Evolutionary conservation across 176 grass and related monocot genomes (phyloP).

Genomic region (Coix lacrymajobi): DNA sequence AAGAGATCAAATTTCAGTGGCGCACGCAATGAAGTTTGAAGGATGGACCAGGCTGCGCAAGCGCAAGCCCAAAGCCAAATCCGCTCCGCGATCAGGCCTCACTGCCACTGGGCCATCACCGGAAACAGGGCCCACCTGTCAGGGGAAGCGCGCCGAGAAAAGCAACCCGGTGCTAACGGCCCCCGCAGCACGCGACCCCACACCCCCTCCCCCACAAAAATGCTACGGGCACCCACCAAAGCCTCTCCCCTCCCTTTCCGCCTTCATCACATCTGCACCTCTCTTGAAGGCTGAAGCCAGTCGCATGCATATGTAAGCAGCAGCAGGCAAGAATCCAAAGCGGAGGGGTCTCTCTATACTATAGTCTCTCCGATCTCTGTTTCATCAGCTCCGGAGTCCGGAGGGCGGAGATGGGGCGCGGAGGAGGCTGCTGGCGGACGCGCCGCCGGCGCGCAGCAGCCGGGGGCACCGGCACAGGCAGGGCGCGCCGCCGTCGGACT

Average conservation of each 20-base stretch:
- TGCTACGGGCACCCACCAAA: not conserved
- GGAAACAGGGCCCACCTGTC: not conserved
- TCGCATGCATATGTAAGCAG: constrained; percentile 20
- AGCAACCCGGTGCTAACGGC: constrained; percentile 4
- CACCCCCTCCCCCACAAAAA: not conserved
- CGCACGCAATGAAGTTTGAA: not conserved
- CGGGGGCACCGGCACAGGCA: constrained; percentile 2
- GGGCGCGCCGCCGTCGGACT: constrained; percentile 42
- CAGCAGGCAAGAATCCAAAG: constrained; percentile 25
- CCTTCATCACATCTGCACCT: not conserved
- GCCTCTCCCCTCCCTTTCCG: not conserved
- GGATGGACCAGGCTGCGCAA: not conserved
- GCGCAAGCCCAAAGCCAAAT: not conserved
- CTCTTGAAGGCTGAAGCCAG: too few species aligned
- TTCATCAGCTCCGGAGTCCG: not conserved
- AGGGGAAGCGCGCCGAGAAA: not conserved
- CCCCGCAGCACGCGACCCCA: constrained; percentile 15
- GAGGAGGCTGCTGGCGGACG: constrained; percentile 39
- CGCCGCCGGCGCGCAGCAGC: constrained; percentile 27
- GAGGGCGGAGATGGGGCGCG: constrained; percentile 1
- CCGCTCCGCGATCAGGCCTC: not conserved
- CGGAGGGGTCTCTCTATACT: not conserved
- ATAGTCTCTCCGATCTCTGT: not conserved
- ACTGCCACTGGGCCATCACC: not conserved
- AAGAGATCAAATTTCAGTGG: not conserved